Base-by-base conservation (phyloP, 2,329 filamentous ascomycete species). In the Setomelanomma holmii region DNA sequence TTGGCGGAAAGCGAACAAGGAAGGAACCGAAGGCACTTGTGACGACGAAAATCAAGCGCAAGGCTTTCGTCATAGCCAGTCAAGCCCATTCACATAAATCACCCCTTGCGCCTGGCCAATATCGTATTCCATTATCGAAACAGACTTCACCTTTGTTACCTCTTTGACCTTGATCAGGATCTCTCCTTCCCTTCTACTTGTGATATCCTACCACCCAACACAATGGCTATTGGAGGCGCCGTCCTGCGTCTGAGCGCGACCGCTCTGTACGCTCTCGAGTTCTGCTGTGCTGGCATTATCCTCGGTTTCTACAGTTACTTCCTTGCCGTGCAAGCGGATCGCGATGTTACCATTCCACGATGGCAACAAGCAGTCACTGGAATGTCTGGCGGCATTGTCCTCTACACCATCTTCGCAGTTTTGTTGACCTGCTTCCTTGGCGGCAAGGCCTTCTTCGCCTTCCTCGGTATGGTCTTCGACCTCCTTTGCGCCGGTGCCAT, bases 301-400 rank as follows among this genome's bases (percentile, higher is more conserved):
- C 84, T 97, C 56, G 89, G 84, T 61, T 84, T 95, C 55, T 76
- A 89, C 81, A 88, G 87, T 43, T 96, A 96, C 81, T 96, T 92
- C 81, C 85, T 97, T 43, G 86, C 89, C 7, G 83, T 89, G 7
- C 84, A 93, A 12, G 73, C 83, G 56, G 84, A 88, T 66, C 85
- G 91, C 75, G 66, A 86, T 61, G 74, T 87, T 12, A 51, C 68
- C 51, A 92, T 93, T 60, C 79, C 83, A 16, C 84, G 75, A 61
- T 88, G 84, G 78, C 78, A 88, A 53, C 86, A 87, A 49, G 90
- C 90, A 22, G 89, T 95, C 49, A 87, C 87, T 48, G 75, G 74
- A 50, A 87, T 97, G 53, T 83, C 90, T 0, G 93, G 92, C 44
- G 82, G 83, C 1, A 90, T 86, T 2, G 84, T 88, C 0, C 71